Conservation (phyloP, 805 yeast genomes). For the Pichia cabralensis region DNA sequence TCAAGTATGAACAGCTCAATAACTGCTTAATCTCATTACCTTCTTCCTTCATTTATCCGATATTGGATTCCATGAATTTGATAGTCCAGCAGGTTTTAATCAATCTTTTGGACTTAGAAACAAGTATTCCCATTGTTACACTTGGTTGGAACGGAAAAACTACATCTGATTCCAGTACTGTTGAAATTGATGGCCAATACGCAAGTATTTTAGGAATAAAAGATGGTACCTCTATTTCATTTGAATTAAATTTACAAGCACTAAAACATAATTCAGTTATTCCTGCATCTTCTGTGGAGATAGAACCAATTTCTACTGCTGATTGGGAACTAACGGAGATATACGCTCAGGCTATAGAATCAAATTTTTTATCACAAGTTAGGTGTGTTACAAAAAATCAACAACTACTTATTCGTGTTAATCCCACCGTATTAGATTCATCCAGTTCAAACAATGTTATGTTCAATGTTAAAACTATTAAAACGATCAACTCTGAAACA, state of each 20-base stretch:
- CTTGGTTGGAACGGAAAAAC: constrained; percentile 26
- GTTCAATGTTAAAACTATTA: constrained; percentile 41
- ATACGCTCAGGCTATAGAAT: constrained; percentile 70
- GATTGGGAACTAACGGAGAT: constrained; percentile 91
- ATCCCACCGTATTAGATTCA: constrained; percentile 40
- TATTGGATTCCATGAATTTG: constrained; percentile 28
- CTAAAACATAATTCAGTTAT: constrained; percentile 13
- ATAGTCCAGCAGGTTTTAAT: constrained; percentile 31
- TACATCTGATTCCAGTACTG: constrained; percentile 9
- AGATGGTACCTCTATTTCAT: constrained; percentile 31
- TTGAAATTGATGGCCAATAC: constrained; percentile 63
- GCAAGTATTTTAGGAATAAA: constrained; percentile 41
- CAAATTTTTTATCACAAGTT: constrained; percentile 66
- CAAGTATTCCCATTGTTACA: constrained; percentile 11
- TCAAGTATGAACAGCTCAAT: constrained; percentile 16
- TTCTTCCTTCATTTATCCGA: constrained; percentile 25
- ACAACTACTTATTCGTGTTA: constrained; percentile 58
- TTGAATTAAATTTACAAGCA: constrained; percentile 36
- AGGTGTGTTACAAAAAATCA: constrained; percentile 59
- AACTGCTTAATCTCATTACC: constrained; percentile 31
- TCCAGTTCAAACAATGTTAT: constrained; percentile 35
- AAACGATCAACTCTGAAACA: constrained; percentile 13
- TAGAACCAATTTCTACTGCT: constrained; percentile 66
- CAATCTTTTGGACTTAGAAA: constrained; percentile 17
- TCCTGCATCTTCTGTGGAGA: constrained; percentile 46